Evolutionary conservation across 148 eudicot genomes (phyloP).

Genomic region (Rheum nobile): DNA sequence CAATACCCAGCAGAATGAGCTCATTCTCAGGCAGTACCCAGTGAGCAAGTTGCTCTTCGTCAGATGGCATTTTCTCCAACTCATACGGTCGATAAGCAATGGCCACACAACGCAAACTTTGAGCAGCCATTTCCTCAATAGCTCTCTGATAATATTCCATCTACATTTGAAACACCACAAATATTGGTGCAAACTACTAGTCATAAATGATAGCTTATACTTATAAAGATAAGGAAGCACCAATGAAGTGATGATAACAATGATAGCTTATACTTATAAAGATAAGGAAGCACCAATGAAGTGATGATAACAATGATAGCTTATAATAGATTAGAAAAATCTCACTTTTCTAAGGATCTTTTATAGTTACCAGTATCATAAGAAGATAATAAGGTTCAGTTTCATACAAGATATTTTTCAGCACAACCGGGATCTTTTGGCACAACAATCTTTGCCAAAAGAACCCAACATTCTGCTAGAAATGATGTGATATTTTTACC

Average conservation of each 20-base stretch:
- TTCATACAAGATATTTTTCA: neutral
- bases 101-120: slow-evolving; percentile 92
- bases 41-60: slow-evolving; percentile 48
- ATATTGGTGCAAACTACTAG: neutral
- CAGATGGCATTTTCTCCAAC: slow-evolving; percentile 38
- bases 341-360: neutral
- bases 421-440: neutral
- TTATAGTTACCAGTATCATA: neutral
- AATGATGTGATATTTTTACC: neutral
- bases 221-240: neutral
- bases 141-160: slow-evolving; percentile 31
- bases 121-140: slow-evolving; percentile 73
- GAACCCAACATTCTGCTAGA: neutral
- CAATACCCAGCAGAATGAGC: slow-evolving; percentile 67
- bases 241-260: neutral
- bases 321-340: neutral
- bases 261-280: neutral
- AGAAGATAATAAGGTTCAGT: neutral
- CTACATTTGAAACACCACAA: slow-evolving; percentile 21
- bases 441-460: neutral
- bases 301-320: neutral
- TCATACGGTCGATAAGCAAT: slow-evolving; percentile 53
- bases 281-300: neutral
- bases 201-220: neutral
- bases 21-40: slow-evolving; percentile 78